These are phyloP conservation scores for Chaetomium cochliodes DNA, from an alignment of 495 filamentous ascomycete genomes.

Conservation along the genomic window DNA sequence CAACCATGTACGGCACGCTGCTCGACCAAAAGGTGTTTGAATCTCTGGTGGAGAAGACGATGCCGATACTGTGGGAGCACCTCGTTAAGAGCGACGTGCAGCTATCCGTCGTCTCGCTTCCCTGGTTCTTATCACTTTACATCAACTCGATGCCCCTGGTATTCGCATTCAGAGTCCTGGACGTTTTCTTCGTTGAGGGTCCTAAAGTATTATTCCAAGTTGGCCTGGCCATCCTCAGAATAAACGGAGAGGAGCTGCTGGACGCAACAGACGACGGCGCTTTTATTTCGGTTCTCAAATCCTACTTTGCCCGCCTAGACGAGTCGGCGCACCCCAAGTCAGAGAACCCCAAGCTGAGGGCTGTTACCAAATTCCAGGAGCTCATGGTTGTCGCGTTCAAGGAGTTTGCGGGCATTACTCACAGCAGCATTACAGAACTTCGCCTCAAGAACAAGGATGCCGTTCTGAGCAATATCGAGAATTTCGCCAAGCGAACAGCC, in stretches of 20 bases:
- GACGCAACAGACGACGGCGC: conserved; percentile 94
- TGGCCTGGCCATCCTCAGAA: conserved; percentile 90
- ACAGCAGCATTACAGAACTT: conserved; percentile 83
- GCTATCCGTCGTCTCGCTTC: conserved; percentile 95
- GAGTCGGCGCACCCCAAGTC: conserved; percentile 95
- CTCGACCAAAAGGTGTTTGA: conserved; percentile 97
- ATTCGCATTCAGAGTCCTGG: conserved; percentile 92
- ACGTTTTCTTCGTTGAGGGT: conserved; percentile 97
- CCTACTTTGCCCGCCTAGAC: conserved; percentile 88
- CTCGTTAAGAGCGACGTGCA: conserved; percentile 93
- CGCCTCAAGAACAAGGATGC: conserved; percentile 88
- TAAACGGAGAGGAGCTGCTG: conserved; percentile 96
- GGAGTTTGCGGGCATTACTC: conserved; percentile 93
- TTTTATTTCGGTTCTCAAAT: conserved; percentile 93
- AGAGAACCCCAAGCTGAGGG: conserved; percentile 86
- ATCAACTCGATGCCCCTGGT: conserved; percentile 99
- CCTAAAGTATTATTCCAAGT: conserved; percentile 97
- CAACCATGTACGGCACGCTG: conserved; percentile 97
- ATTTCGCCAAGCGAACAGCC: conserved; percentile 92
- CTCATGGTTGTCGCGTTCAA: conserved; percentile 99
- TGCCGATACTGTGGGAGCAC: conserved; percentile 98
- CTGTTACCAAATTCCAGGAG: conserved; percentile 94
- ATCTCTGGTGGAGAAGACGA: conserved; percentile 93
- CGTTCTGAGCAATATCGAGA: conserved; percentile 91
- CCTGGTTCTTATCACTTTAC: conserved; percentile 97